These are phyloP conservation scores for Citrullus mucosospermus DNA, from an alignment of 306 rosid genomes.

Conservation along the genomic window DNA sequence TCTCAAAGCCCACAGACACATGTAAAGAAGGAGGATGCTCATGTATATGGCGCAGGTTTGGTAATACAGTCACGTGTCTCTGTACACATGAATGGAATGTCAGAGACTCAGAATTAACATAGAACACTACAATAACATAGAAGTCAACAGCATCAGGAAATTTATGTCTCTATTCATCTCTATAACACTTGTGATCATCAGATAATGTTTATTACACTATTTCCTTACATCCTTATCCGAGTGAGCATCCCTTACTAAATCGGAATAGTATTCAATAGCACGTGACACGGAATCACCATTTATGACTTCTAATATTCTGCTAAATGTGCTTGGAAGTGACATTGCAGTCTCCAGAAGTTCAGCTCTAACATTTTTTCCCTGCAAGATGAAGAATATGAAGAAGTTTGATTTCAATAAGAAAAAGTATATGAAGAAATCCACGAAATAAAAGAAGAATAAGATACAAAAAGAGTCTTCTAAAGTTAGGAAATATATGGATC, in stretches of 20 bases:
- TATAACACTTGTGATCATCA: constrained; percentile 9
- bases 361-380: constrained; percentile 70
- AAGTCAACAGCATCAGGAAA: background rate
- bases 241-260: constrained; percentile 80
- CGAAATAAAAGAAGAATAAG: background rate
- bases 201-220: constrained; percentile 7
- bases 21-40: constrained; percentile 66
- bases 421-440: background rate
- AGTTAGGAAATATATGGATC: background rate
- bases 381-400: constrained; percentile 15
- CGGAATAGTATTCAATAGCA: constrained; percentile 74
- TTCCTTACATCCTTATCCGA: constrained; percentile 64
- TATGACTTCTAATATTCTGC: constrained; percentile 54
- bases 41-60: constrained; percentile 39
- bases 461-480: background rate
- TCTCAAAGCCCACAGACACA: constrained; percentile 55
- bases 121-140: background rate
- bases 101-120: background rate
- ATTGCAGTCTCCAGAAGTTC: constrained; percentile 86
- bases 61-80: constrained; percentile 36
- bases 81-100: constrained; percentile 25
- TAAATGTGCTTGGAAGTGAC: constrained; percentile 71
- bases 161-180: background rate
- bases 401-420: background rate
- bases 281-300: constrained; percentile 46